These are phyloP conservation scores for Thielaviopsis euricoi DNA, from an alignment of 2,329 filamentous ascomycete species.

Conservation along the genomic window DNA sequence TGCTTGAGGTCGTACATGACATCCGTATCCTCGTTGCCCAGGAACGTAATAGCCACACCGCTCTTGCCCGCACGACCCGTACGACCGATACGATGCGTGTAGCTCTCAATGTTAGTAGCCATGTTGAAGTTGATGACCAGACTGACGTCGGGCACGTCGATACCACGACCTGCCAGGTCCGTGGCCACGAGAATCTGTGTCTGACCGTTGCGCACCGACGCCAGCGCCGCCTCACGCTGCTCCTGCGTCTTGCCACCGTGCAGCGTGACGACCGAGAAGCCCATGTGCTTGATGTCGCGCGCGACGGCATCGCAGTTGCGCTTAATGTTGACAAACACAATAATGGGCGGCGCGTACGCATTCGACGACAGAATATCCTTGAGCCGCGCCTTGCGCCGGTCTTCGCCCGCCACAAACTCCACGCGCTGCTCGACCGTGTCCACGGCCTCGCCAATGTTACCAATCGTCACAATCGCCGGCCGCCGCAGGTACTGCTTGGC, in stretches of 20 bases:
- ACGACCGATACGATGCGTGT: slow-evolving; percentile 91
- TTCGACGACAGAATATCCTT: slow-evolving; percentile 69
- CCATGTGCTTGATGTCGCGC: slow-evolving; percentile 85
- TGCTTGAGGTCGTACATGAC: slow-evolving; percentile 89
- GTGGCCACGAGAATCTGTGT: slow-evolving; percentile 88
- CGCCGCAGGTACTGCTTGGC: slow-evolving; percentile 92
- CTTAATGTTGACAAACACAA: slow-evolving; percentile 99
- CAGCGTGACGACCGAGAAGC: slow-evolving; percentile 74
- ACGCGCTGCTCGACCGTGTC: slow-evolving; percentile 96
- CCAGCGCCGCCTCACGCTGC: slow-evolving; percentile 84
- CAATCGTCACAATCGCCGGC: slow-evolving; percentile 86
- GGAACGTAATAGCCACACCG: slow-evolving; percentile 89
- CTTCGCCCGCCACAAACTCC: slow-evolving; percentile 78
- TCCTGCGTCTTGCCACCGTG: slow-evolving; percentile 97
- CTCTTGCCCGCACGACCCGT: slow-evolving; percentile 95
- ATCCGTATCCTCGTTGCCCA: slow-evolving; percentile 79
- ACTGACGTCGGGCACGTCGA: slow-evolving; percentile 86
- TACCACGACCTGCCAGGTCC: slow-evolving; percentile 89
- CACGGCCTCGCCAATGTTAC: slow-evolving; percentile 86
- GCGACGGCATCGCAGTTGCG: slow-evolving; percentile 94
- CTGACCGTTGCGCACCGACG: slow-evolving; percentile 61
- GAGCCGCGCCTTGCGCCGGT: slow-evolving; percentile 93
- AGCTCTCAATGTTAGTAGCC: slow-evolving; percentile 80
- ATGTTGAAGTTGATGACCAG: slow-evolving; percentile 99
- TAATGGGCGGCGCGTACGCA: slow-evolving; percentile 77